Percentiles rank a stretch among this genome's conserved stretches.
phyloP scores from a whole-genome alignment of 2,329 filamentous ascomycete species.

The Cercospora citrullina region DNA sequence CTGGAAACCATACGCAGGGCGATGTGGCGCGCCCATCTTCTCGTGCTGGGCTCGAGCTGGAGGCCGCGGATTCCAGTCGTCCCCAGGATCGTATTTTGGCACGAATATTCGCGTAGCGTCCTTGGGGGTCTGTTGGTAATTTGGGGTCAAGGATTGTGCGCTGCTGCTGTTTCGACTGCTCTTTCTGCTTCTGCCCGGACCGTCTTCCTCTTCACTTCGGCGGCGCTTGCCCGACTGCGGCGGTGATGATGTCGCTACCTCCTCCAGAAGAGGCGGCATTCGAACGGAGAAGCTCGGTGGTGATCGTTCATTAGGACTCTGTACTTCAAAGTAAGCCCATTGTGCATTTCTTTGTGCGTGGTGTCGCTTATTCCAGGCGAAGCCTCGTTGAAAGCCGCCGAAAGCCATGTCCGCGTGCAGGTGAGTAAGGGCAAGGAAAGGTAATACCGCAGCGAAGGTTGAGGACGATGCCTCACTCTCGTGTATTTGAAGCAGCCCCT shows the following conservation, averaged over 20 bases:
- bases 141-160: not conserved
- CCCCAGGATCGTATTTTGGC: not conserved
- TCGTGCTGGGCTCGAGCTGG: not conserved
- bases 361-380: slow-evolving; percentile 9
- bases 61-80: slow-evolving; percentile 4
- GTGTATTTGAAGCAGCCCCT: not conserved
- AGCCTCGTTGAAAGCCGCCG: slow-evolving; percentile 3
- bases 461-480: slow-evolving; percentile 3
- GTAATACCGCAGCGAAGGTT: slow-evolving; percentile 6
- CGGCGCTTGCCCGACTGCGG: slow-evolving; percentile 2
- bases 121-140: not conserved
- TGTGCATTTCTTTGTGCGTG: slow-evolving; percentile 9
- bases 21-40: slow-evolving; percentile 2
- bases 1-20: not conserved
- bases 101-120: slow-evolving; percentile 2
- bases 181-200: slow-evolving; percentile 3
- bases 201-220: slow-evolving; percentile 1
- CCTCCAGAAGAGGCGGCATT: not conserved
- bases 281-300: not conserved
- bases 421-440: not conserved
- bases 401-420: not conserved
- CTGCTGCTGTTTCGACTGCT: not conserved
- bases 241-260: not conserved
- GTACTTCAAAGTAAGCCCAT: slow-evolving; percentile 14
- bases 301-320: not conserved